Base-by-base conservation (phyloP, 1,284 basidiomycete genomes). In the Irpex sp. region DNA sequence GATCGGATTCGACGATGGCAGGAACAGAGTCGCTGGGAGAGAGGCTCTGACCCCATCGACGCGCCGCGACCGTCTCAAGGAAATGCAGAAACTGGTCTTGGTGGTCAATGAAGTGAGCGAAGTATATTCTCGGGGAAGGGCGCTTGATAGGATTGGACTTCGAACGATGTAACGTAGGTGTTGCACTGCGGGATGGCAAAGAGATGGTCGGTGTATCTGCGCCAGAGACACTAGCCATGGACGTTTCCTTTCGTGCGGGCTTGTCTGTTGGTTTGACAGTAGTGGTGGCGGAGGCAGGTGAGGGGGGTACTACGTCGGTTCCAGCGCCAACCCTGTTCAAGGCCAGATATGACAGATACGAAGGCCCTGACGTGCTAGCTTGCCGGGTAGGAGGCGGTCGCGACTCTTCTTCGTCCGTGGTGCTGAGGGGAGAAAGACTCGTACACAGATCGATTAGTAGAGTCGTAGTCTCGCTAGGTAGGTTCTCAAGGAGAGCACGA, bases 61-160 rank as follows among this genome's bases (percentile, higher is more conserved):
- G 82, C 52, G 79, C 71, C 0, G 94, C 93, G 12, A 98, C 90
- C 1, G 87, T 87, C 77, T 99, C 96, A 6, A 99, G 82, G 74
- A 98, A 99, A 2, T 83, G 80, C 45, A 93, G 82, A 67, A 99
- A 96, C 59, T 92, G 85, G 1, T 80, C 80, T 63, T 89, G 87
- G 69, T 96, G 93, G 67, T 96, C 93, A 48, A 98, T 89, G 67
- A 98, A 99, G 73, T 97, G 94, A 0, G 96, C 88, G 69, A 98
- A 98, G 74, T 94, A 98, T 36, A 90, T 80, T 1, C 88, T 81
- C 0, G 96, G 94, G 0, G 94, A 94, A 0, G 94, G 91, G 0
- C 86, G 80, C 63, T 84, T 83, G 0, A 67, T 58, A 10, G 70
- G 69, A 2, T 67, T 68, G 57, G 63, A 65, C 35, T 54, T 54